These are phyloP conservation scores for Botrytis hyacinthi DNA, from an alignment of 2,329 filamentous ascomycete genomes.

Conservation along the genomic window DNA sequence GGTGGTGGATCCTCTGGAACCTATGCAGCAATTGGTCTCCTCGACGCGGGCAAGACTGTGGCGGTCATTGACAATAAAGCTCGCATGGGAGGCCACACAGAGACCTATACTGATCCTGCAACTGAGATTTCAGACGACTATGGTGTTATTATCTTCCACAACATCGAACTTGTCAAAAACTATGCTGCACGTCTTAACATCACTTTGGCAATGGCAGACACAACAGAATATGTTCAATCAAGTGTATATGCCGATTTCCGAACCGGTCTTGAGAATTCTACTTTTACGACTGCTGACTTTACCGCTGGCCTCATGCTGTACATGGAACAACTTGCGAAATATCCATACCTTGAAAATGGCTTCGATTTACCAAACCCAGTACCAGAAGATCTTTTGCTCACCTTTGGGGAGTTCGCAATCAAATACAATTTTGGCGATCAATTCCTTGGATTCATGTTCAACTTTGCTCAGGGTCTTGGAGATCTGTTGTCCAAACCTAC, in stretches of 20 bases:
- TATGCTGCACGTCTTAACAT: constrained; percentile 24
- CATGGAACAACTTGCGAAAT: constrained; percentile 36
- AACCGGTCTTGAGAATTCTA: constrained; percentile 21
- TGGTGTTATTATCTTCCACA: constrained; percentile 38
- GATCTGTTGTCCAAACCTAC: constrained; percentile 46
- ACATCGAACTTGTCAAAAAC: constrained; percentile 18
- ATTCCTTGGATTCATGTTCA: constrained; percentile 44
- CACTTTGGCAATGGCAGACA: background rate
- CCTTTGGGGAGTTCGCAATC: constrained; percentile 30
- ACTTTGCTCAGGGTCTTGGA: constrained; percentile 45
- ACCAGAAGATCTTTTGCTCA: constrained; percentile 28
- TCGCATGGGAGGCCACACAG: constrained; percentile 35
- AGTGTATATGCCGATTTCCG: constrained; percentile 18
- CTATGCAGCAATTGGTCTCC: constrained; percentile 39
- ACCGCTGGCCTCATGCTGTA: constrained; percentile 20
- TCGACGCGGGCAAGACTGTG: constrained; percentile 38
- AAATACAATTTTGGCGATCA: constrained; percentile 41
- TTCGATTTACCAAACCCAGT: constrained; percentile 42
- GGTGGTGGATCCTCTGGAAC: constrained; percentile 42
- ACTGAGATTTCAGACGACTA: constrained; percentile 40
- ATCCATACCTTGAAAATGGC: constrained; percentile 40
- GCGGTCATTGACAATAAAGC: constrained; percentile 41
- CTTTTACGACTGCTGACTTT: constrained; percentile 18
- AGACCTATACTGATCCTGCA: constrained; percentile 37
- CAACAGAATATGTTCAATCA: background rate